Evolutionary conservation across 169 alveolate species (phyloP), one percentile per base, ranked within the genome.

Genomic region (Prorocentrum cordatum): DNA sequence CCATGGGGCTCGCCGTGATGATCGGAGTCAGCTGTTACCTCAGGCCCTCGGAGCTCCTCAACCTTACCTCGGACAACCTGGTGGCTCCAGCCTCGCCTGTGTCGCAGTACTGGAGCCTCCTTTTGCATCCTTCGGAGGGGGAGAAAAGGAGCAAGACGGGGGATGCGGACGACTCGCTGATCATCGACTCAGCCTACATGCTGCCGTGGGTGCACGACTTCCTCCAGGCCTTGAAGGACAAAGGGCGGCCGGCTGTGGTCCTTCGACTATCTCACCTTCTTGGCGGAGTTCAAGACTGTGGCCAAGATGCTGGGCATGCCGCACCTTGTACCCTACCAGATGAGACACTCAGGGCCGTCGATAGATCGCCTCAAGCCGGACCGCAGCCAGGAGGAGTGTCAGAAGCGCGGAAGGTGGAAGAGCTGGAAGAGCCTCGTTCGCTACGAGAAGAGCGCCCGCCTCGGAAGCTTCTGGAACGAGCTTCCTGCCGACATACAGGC

Each of bases 361-460:
- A 58, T 50, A 38, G 87, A 77, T 22, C 59, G 88, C 9, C 39
- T 64, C 24, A 7, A 26, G 27, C 9, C 14, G 29, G 14, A 10
- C 24, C 38, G 88, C 33, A 24, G 47, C 7, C 64, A n/a, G 42
- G 26, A 14, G 24, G 88, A 77, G 35, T 61, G 54, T 9, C 71
- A 54, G 54, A 18, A 24, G 1, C 29, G 88, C 2, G 88, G 88
- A 0, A 31, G 33, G 12, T 77, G 88, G 88, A 36, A 35, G 29
- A 9, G 35, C 2, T 33, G 12, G n/a, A 58, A 9, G 14, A 16
- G 38, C 18, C 64, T 77, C 16, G 24, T 7, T 1, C 29, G 88
- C 20, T 77, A 77, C 73, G 88, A 77, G 75, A 77, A 77, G 45
- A 1, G 59, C 5, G 88, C 73, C 22, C 20, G 84, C 1, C 24